Evolutionary conservation across 495 filamentous ascomycete genomes (phyloP), one percentile per base, ranked within the genome.

Genomic region (Hyaloscypha variabilis): DNA sequence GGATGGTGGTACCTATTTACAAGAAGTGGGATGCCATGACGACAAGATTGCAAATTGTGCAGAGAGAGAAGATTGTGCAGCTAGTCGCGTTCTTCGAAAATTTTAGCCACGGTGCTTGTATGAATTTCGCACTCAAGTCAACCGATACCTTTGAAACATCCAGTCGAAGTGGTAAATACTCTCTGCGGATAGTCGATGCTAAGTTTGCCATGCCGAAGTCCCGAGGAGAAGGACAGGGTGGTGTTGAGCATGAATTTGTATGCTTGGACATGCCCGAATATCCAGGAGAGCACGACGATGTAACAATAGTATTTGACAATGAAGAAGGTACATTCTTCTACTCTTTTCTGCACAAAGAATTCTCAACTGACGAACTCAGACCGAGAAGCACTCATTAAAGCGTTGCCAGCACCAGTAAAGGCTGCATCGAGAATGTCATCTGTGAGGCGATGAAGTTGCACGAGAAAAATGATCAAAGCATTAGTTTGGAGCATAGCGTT

Each of bases 251-350:
- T 58, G 81, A 83, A 25, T 96, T 94, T 77, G 79, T 95, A 24
- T 93, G 89, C 72, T 76, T 96, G 63, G 93, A 97, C 73, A 81
- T 90, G 81, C 89, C 91, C 5, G 93, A 96, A 60, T 93, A 94
- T 77, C 90, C 92, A 0, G 88, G 90, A 23, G 92, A 96, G 77
- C 91, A 96, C 74, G 93, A 96, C 76, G 93, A 97, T 77, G 90
- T 97, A 70, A 80, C 87, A 25, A 89, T 97, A 70, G 71, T 86
- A 26, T 97, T 97, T 80, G 91, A 96, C 51, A 87, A 78, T 29
- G 89, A 89, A 72, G 75, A 83, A 70, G 91, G 93, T 97, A 80
- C 75, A 90, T 84, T 29, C 4, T 14, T 36, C 46, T 50, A 19
- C 30, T 13, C 17, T 50, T 36, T 30, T 42, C 11, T 3, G 56